Base-by-base conservation (phyloP, 2,329 filamentous ascomycete species). In the Cercospora brassicicola region DNA sequence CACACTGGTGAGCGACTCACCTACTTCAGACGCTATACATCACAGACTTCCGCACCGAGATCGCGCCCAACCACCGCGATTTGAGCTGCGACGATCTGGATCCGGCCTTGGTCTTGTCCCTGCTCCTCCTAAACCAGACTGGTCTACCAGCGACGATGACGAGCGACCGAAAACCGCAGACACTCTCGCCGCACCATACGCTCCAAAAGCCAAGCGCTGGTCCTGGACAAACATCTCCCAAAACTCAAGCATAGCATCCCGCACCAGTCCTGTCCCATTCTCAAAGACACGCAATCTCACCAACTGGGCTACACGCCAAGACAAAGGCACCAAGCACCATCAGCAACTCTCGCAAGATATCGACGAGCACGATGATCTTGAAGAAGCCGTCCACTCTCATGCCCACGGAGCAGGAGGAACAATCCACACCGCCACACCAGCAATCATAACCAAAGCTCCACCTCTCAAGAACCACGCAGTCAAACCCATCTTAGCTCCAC, bases 381-480 rank as follows among this genome's bases (percentile, higher is more conserved):
- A 51, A 6, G 45, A 51, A 13, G 45, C 45, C 20, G 45, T 51
- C 9, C 20, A 51, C 11, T 18, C 45, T 20, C 45, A 23, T 8
- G 45, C 45, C 20, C 45, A 51, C 18, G 45, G 45, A 51, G 45
- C 18, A 51, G 45, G 18, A 23, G 45, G 45, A 10, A 51, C 45
- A 10, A 51, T 51, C 9, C 45, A 51, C 45, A 51, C 45, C 45
- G 45, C 45, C 3, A 51, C 53, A n/a, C 23, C 53, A 15, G 30
- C 51, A 2, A 23, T 48, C 28, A 36, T 30, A n/a, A 64, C 61
- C 31, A 51, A 55, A 26, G 51, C 48, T 3, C 45, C 60, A 13
- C 51, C 33, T 18, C 61, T 64, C 3, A 64, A 64, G 23, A 64
- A 64, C 51, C 61, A 64, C 33, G 61, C 61, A 15, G 48, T 36